Percentiles rank a stretch among this genome's conserved stretches.
Evolutionary conservation across 306 rosid genomes (phyloP).

Genomic region (Acacia acuminata): DNA sequence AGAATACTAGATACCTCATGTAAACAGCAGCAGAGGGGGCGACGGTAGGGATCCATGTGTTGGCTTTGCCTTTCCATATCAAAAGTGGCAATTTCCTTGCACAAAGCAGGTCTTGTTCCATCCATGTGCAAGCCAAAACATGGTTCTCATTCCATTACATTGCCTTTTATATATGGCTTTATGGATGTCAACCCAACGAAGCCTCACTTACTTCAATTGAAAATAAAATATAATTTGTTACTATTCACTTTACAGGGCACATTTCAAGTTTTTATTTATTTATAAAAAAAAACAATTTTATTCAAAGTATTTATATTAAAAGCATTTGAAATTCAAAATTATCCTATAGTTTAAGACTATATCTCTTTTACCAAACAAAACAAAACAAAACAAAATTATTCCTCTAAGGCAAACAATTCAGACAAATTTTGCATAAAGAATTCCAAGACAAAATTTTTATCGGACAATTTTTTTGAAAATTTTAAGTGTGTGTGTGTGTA

Average conservation of each 20-base stretch:
- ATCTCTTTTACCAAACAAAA: no score
- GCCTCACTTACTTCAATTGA: neutral
- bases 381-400: no score
- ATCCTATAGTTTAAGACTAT: no score
- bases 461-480: neutral
- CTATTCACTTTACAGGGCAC: neutral
- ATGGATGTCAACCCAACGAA: neutral
- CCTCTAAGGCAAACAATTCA: neutral
- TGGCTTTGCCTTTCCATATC: neutral
- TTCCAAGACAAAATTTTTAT: neutral
- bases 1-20: rapidly evolving
- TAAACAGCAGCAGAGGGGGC: no score
- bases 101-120: neutral
- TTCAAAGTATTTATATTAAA: no score
- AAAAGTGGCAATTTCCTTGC: neutral
- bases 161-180: neutral
- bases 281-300: no score
- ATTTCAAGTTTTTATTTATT: no score
- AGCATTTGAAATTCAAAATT: neutral
- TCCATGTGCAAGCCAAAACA: neutral
- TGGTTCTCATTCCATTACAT: neutral
- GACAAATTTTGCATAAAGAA: no score
- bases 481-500: no score
- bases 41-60: neutral
- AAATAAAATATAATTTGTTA: neutral